Evolutionary conservation across 1,139 yeast genomes (phyloP).

Genomic region (Sugiyamaella castrensis): DNA sequence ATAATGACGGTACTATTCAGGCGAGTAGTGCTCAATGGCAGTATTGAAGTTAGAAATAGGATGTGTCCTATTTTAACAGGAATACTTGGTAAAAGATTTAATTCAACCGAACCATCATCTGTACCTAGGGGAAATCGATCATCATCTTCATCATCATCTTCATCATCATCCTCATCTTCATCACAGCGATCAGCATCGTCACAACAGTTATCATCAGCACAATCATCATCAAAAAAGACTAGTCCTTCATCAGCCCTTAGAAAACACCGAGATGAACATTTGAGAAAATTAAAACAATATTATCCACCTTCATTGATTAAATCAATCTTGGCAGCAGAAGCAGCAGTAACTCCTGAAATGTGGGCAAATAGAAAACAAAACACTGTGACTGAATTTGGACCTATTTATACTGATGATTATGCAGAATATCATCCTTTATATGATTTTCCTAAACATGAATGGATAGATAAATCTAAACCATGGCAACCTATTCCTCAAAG

Average conservation of each 20-base stretch:
- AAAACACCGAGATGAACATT: constrained; percentile 43
- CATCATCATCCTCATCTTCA: not conserved
- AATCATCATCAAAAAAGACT: not conserved
- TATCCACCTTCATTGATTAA: constrained; percentile 76
- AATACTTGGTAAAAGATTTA: too few species aligned
- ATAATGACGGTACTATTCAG: too few species aligned
- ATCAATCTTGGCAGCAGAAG: constrained; percentile 77
- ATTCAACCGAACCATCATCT: too few species aligned
- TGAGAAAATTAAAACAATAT: constrained; percentile 61
- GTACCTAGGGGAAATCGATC: too few species aligned
- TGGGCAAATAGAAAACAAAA: constrained; percentile 42
- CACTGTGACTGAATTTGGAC: constrained; percentile 50
- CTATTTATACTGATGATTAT: constrained; percentile 60
- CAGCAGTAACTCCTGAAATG: constrained; percentile 63
- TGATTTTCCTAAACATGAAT: constrained; percentile 50
- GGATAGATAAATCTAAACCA: constrained; percentile 44
- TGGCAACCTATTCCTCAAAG: constrained; percentile 45
- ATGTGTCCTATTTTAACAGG: too few species aligned
- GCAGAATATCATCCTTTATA: constrained; percentile 55
- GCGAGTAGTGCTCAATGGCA: too few species aligned
- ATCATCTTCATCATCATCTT: too few species aligned
- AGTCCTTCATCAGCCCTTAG: not conserved
- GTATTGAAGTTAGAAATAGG: too few species aligned
- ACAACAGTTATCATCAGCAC: not conserved
- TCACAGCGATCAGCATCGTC: not conserved